Conservation (phyloP, 345 rosid genomes). For the Ricinus communis region DNA sequence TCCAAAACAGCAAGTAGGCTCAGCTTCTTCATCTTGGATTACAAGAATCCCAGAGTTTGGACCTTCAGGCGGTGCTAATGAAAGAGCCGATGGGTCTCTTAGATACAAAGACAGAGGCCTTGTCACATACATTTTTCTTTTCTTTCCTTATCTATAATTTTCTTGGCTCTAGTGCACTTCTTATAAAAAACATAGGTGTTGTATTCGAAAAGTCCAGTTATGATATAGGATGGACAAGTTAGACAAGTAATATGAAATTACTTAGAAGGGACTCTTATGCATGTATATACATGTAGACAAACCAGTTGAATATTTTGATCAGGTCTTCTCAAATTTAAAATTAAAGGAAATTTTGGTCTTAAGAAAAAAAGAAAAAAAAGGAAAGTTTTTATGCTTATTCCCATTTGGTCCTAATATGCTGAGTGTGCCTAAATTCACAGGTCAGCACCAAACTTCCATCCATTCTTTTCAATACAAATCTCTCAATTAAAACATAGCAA, state of each 20-base stretch:
- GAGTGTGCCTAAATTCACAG: constrained; percentile 14
- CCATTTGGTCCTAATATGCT: constrained; percentile 6
- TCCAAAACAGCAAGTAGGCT: constrained; percentile 47
- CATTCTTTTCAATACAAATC: constrained; percentile 21
- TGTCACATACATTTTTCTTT: constrained; percentile 25
- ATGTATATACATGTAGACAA: too few relatives aligned
- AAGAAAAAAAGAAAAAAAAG: too few relatives aligned
- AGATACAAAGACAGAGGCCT: constrained; percentile 22
- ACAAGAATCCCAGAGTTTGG: constrained; percentile 59
- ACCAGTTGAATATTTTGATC: too few relatives aligned
- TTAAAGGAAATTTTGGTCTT: too few relatives aligned
- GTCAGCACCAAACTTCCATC: constrained; percentile 14
- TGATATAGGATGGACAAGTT: background rate
- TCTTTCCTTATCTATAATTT: background rate
- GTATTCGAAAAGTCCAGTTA: background rate
- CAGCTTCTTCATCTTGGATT: constrained; percentile 62
- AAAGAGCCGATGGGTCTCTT: constrained; percentile 30
- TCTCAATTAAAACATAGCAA: constrained; percentile 23
- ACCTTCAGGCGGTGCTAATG: constrained; percentile 47
- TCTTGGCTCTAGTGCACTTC: background rate
- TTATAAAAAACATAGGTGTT: background rate
- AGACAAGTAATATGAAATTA: too few relatives aligned
- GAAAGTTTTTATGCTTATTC: too few relatives aligned
- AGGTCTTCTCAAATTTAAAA: too few relatives aligned
- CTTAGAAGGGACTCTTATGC: too few relatives aligned